Evolutionary conservation across 2,329 filamentous ascomycete genomes (phyloP), one percentile per base, ranked within the genome.

Genomic region (Arthrinium phaeospermum): DNA sequence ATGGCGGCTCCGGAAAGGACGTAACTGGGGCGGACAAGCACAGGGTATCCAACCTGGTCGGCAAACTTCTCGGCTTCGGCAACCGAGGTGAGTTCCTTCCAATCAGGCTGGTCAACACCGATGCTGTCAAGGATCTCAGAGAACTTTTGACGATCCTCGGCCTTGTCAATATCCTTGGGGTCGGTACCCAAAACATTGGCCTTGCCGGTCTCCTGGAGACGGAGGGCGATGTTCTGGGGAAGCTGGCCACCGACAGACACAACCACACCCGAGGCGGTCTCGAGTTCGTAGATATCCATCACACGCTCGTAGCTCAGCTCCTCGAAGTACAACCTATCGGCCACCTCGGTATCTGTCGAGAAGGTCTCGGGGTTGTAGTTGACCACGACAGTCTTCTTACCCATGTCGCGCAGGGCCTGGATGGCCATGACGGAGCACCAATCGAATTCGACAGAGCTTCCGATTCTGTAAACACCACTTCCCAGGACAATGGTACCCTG

Each of bases 241-340:
- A 98, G 90, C 84, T 99, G 96, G 61, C 96, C 96, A 80, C 96
- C 96, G 14, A 98, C 95, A 73, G 95, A 98, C 10, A 98, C 96
- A 4, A 98, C 95, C 37, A 98, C 94, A 77, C 95, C 96, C 71
- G 88, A 91, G 8, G 95, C 92, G 72, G 87, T 86, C 84, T 98
- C 96, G 22, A 98, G 89, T 83, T 98, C 96, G 82, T 98, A 98
- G 76, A 98, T 98, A 82, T 99, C 96, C 94, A 98, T 97, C 13
- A 98, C 96, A 80, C 96, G 92, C 86, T 98, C 96, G 81, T 98
- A 98, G 83, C 93, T 96, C 71, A 98, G 85, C 84, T 99, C 96
- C 78, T 98, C 96, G 76, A 99, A 99, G 85, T 98, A 99, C 6
- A 99, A 90, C 79, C 91, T 94, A 78, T 98, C 96, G 12, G 95